Base-by-base conservation (phyloP, 177 flowering plant species). In the Vitis hybrid region DNA sequence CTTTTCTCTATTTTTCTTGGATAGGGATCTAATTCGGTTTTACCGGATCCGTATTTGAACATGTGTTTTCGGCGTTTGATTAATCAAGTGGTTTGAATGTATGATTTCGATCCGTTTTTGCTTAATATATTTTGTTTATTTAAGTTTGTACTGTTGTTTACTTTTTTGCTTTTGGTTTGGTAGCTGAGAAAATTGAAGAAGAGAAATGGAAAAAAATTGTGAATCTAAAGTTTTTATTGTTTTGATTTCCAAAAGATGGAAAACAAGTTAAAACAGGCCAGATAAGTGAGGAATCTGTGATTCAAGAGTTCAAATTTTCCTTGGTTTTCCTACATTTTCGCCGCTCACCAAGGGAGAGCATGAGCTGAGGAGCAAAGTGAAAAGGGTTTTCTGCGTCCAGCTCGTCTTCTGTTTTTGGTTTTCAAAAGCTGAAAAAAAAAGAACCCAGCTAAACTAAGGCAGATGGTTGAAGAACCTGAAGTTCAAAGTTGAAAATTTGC, bases 101-200 rank as follows among this genome's bases (percentile, higher is more conserved):
- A 65, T 52, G 68, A 65, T 65, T 52, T 40, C 58, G 59, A 54
- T 54, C 59, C 12, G 8, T 32, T 52, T 52, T 19, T 18, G 1
- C 1, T 52, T 50, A 11, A 2, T 48, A 11, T 10, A 24, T 57
- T 57, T 57, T 12, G 15, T 54, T 14, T 15, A 14, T 54, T 54
- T 54, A 16, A 54, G 6, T 16, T 12, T 54, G 46, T 54, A 3
- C 7, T 12, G 56, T 16, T 14, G 11, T 54, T 13, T 13, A 1
- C 7, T 15, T 16, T 14, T 54, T 15, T 15, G 6, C 2, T 54
- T 54, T 24, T 46, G 51, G 46, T 62, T 62, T 49, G 24, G 52
- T 18, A 7, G 11, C 52, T 46, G 13, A 40, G 14, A 21, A 49
- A 64, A 21, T 7, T 21, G 56, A 12, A 16, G 48, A 62, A 35